Conservation (phyloP, 2,329 filamentous ascomycete genomes). For the Talaromyces sp. region DNA sequence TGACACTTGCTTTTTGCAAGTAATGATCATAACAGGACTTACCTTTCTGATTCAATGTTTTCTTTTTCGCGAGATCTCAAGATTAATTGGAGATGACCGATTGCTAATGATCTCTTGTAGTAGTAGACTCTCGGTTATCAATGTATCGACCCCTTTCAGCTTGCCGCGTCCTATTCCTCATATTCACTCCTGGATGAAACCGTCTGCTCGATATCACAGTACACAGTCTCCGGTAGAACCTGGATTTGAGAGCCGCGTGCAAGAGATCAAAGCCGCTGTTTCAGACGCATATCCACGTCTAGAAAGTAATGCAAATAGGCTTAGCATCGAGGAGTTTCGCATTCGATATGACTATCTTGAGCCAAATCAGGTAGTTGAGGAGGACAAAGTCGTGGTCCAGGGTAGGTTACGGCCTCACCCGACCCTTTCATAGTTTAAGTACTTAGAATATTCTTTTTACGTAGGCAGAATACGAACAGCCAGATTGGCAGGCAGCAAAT, state of each 20-base stretch:
- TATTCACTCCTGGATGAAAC: neutral
- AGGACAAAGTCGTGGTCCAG: slow-evolving; percentile 39
- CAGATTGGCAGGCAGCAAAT: slow-evolving; percentile 68
- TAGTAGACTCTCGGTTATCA: neutral
- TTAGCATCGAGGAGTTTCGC: slow-evolving; percentile 37
- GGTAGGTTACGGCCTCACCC: slow-evolving; percentile 36
- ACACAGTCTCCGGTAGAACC: slow-evolving; percentile 30
- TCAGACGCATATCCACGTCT: slow-evolving; percentile 40
- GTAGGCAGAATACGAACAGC: slow-evolving; percentile 71
- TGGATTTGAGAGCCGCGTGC: slow-evolving; percentile 36
- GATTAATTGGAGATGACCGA: neutral
- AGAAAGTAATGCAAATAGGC: slow-evolving; percentile 27
- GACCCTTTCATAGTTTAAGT: slow-evolving; percentile 24
- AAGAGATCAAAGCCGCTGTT: slow-evolving; percentile 35
- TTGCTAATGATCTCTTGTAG: neutral
- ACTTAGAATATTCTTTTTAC: slow-evolving; percentile 37
- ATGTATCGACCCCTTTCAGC: neutral
- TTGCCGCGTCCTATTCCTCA: neutral
- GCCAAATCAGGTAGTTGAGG: slow-evolving; percentile 39
- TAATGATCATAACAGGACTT: slow-evolving; percentile 40
- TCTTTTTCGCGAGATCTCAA: neutral
- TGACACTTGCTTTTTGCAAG: slow-evolving; percentile 50
- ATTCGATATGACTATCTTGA: slow-evolving; percentile 35
- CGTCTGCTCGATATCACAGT: slow-evolving; percentile 23
- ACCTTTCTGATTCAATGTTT: slow-evolving; percentile 4